Base-by-base conservation (phyloP, 2,329 filamentous ascomycete genomes). In the Coniochaeta ligniaria region DNA sequence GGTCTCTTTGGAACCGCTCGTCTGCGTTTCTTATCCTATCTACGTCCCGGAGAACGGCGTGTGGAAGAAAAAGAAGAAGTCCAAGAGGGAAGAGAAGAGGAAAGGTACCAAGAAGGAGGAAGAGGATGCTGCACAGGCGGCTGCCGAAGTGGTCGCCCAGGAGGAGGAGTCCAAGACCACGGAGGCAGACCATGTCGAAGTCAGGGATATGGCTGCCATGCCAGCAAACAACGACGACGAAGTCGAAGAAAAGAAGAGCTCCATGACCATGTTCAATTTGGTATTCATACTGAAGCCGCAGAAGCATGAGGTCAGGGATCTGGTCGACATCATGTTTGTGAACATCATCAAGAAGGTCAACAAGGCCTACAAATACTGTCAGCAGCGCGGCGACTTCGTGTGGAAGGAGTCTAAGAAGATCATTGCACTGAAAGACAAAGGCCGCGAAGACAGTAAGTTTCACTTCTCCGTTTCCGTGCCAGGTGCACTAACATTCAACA, bases 201-300 rank as follows among this genome's bases (percentile, higher is more conserved):
- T 66, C 4, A 70, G 65, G 56, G 66, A 67, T 28, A 67, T 67
- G 63, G 67, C 66, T 4, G 72, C 72, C 47, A 69, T 70, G n/a
- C 65, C 63, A n/a, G 72, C 62, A n/a, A 74, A 69, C 57, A 73
- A 70, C 55, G 77, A 79, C 58, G 81, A 83, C 60, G 54, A 57
- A 28, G 54, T 36, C 54, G 80, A 88, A 63, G 80, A 85, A 69
- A 87, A 90, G 71, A 79, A 80, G 66, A 85, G 82, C 65, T 84
- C 85, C 55, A 93, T 98, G 90, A 92, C 88, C 64, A 98, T 98
- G 94, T 99, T 99, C 76, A 96, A 97, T 72, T 84, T 97, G 12
- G 92, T 98, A 26, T 98, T 98, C 72, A 90, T 96, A 58, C 78
- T 97, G 65, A 89, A 91, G 66, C 90, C 92, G 3, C 88, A 88